Percentiles rank a stretch among this genome's conserved stretches.
These are phyloP conservation scores for Sanghuangporus sanghuang DNA, from an alignment of 1,284 basidiomycete species.

Conservation along the genomic window DNA sequence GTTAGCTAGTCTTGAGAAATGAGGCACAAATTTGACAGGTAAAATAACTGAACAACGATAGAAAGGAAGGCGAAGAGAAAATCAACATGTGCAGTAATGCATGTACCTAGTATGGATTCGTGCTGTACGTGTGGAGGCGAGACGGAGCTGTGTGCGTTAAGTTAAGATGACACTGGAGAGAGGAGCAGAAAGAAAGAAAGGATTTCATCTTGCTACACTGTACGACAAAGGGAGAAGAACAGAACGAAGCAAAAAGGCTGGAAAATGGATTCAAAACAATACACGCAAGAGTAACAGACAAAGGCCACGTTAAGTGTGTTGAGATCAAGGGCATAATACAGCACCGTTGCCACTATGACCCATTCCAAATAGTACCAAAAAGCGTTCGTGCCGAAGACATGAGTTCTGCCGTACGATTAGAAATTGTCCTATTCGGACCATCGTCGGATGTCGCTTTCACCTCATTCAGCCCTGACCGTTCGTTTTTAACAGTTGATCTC, in stretches of 20 bases:
- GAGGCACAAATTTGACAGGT: neutral
- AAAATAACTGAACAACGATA: neutral
- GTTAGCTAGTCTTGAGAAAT: neutral
- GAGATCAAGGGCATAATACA: neutral
- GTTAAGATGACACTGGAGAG: neutral
- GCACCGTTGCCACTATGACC: neutral
- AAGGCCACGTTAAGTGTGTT: neutral
- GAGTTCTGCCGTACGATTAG: conserved; percentile 12
- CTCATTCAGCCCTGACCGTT: too few relatives aligned
- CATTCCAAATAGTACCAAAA: conserved; percentile 15
- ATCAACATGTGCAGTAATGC: neutral
- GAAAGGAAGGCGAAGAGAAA: neutral
- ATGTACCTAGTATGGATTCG: neutral
- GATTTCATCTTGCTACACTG: neutral
- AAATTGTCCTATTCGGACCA: conserved; percentile 8
- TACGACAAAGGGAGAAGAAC: neutral
- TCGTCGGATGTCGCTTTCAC: neutral
- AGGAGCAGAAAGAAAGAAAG: neutral
- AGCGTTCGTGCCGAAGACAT: conserved; percentile 16
- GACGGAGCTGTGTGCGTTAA: neutral
- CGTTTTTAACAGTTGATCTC: too few relatives aligned
- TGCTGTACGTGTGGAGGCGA: neutral
- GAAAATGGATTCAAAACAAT: neutral
- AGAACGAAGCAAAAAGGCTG: neutral
- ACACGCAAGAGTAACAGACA: neutral